Evolutionary conservation across 495 filamentous ascomycete species (phyloP), one percentile per base, ranked within the genome.

Genomic region (Venustampulla echinocandica): DNA sequence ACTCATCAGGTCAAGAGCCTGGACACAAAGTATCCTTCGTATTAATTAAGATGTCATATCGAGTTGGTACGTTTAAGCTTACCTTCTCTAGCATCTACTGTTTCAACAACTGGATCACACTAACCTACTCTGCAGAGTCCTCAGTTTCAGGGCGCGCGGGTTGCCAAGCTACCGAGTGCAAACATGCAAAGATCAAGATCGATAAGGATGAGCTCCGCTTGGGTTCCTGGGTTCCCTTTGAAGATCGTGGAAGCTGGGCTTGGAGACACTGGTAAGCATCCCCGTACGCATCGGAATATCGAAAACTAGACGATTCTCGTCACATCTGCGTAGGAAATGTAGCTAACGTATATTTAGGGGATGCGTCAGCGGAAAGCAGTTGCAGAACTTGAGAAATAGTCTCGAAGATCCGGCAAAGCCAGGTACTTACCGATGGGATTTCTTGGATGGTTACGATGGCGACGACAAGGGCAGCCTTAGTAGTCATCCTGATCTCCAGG

Each of bases 251-350:
- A 42, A 59, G 56, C 52, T 86, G 68, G 65, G 53, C 54, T 25
- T 89, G 73, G 71, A 74, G 75, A 49, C 84, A 89, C 58, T 89
- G 84, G 84, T 85, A 60, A 57, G 72, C 53, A 17, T 9, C 5
- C 21, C 21, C 19, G 15, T 33, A 20, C 45, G n/a, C n/a, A n/a
- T n/a, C n/a, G n/a, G n/a, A n/a, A n/a, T n/a, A n/a, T n/a, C n/a
- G n/a, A n/a, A n/a, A n/a, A n/a, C n/a, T n/a, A n/a, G n/a, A n/a
- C 14, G 11, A 3, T 28, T 17, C 17, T 33, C 39, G 27, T 30
- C 27, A 30, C 7, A n/a, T 7, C 27, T 7, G n/a, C 7, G 27
- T 30, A n/a, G n/a, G 27, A 7, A 7, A 7, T 30, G n/a, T 30
- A 7, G 27, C 27, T 35, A 11, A 44, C 24, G 25, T 23, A 18